Evolutionary conservation across 495 filamentous ascomycete genomes (phyloP).

Genomic region (Lasiosphaeris hirsuta): DNA sequence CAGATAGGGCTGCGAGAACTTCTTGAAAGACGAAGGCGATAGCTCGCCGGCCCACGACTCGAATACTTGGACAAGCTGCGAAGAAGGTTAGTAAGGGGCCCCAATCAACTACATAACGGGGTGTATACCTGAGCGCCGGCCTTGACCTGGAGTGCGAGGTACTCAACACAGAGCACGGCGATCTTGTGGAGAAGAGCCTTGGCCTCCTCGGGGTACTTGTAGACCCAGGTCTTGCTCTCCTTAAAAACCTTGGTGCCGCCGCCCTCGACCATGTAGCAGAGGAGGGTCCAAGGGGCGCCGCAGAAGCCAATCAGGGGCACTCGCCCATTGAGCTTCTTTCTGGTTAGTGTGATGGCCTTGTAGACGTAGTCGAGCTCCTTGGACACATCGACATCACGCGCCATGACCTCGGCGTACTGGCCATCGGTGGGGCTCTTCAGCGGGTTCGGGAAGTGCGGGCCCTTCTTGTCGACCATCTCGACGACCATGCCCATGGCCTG

Average conservation of each 20-base stretch:
- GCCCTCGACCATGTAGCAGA: conserved; percentile 99
- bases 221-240: conserved; percentile 91
- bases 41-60: conserved; percentile 98
- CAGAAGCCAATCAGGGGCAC: conserved; percentile 98
- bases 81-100: background rate
- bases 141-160: conserved; percentile 84
- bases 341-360: conserved; percentile 86
- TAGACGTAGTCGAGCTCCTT: conserved; percentile 88
- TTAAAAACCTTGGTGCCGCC: conserved; percentile 92
- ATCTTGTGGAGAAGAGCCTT: conserved; percentile 86
- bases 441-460: conserved; percentile 87
- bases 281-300: conserved; percentile 91
- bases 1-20: conserved; percentile 83
- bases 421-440: conserved; percentile 71
- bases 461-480: conserved; percentile 95
- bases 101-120: background rate
- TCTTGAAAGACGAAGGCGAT: conserved; percentile 74
- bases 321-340: conserved; percentile 78
- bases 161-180: conserved; percentile 86
- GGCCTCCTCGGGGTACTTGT: conserved; percentile 76
- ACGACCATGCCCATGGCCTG: conserved; percentile 97
- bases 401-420: conserved; percentile 75
- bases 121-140: conserved; percentile 73
- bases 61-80: conserved; percentile 89
- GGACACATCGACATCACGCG: conserved; percentile 75